phyloP scores from a whole-genome alignment of 2,329 filamentous ascomycete species.

The Lachnellula subtilissima region DNA sequence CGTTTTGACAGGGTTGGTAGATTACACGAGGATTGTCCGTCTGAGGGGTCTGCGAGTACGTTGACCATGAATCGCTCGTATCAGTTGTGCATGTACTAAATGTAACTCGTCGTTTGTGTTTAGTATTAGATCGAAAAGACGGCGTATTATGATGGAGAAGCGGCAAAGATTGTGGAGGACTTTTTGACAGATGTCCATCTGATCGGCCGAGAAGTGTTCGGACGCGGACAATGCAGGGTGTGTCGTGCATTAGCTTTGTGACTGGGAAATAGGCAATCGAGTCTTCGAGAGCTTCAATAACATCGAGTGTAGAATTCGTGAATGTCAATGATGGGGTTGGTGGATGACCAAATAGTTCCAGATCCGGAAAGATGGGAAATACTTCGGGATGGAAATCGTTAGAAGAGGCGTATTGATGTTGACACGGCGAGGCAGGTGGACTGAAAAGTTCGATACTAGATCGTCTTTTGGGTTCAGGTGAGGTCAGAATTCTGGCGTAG shows the following conservation, averaged over 20 bases:
- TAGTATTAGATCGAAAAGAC: background rate
- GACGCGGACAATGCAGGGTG: background rate
- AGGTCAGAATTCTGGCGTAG: background rate
- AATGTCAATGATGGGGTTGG: background rate
- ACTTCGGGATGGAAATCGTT: background rate
- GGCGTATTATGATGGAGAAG: background rate
- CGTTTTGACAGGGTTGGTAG: background rate
- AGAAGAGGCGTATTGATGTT: background rate
- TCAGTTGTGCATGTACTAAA: background rate
- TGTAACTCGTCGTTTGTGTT: background rate
- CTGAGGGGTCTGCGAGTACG: background rate
- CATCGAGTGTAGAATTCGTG: background rate
- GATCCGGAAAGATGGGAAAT: background rate
- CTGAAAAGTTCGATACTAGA: background rate
- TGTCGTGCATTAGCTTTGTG: background rate
- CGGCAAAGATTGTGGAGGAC: background rate
- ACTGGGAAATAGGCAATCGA: background rate
- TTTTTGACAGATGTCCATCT: background rate
- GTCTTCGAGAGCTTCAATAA: background rate
- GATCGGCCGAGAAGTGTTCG: background rate
- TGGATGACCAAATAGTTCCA: background rate
- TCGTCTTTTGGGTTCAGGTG: background rate
- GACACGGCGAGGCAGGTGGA: background rate
- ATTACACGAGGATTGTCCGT: background rate
- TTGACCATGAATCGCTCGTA: too few relatives aligned